These are phyloP conservation scores for Colletotrichum salicis DNA, from an alignment of 2,329 filamentous ascomycete species.

Conservation along the genomic window DNA sequence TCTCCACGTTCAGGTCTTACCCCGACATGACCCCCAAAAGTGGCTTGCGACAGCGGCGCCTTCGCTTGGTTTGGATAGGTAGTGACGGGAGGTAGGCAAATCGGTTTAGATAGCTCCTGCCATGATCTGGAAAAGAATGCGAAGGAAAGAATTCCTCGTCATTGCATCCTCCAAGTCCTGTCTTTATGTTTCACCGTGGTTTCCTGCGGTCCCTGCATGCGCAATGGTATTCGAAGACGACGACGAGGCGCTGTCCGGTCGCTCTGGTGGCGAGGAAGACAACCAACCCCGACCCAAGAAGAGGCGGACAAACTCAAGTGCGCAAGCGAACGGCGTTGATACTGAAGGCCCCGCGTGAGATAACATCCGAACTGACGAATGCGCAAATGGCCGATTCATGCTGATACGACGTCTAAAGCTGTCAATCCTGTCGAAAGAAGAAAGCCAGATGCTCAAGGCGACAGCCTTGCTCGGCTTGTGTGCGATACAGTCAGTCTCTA, in stretches of 20 bases:
- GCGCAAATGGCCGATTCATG: not conserved
- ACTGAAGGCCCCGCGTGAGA: slow-evolving; percentile 16
- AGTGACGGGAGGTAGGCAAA: not conserved
- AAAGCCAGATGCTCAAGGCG: slow-evolving; percentile 56
- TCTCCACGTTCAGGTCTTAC: slow-evolving; percentile 18
- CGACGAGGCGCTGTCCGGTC: slow-evolving; percentile 18
- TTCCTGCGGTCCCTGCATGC: accelerated
- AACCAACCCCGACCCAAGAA: slow-evolving; percentile 16
- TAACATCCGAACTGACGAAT: not conserved
- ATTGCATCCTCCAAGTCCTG: not conserved
- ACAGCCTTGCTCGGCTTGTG: slow-evolving; percentile 55
- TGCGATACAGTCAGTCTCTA: slow-evolving; percentile 42
- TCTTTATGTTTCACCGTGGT: not conserved
- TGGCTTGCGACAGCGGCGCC: not conserved
- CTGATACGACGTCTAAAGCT: slow-evolving; percentile 37
- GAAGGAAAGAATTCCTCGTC: not conserved
- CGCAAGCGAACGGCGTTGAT: slow-evolving; percentile 5
- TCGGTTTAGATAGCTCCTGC: not conserved
- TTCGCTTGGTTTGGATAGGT: not conserved
- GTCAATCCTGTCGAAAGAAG: slow-evolving; percentile 55
- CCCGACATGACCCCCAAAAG: not conserved
- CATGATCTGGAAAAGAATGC: not conserved
- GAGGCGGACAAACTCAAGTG: slow-evolving; percentile 8
- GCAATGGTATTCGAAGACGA: slow-evolving; percentile 13
- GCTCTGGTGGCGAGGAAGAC: slow-evolving; percentile 18